Percentiles rank a stretch among this genome's conserved stretches.
Conservation (phyloP, 768 basidiomycete species). For the Amanita jacksonii region DNA sequence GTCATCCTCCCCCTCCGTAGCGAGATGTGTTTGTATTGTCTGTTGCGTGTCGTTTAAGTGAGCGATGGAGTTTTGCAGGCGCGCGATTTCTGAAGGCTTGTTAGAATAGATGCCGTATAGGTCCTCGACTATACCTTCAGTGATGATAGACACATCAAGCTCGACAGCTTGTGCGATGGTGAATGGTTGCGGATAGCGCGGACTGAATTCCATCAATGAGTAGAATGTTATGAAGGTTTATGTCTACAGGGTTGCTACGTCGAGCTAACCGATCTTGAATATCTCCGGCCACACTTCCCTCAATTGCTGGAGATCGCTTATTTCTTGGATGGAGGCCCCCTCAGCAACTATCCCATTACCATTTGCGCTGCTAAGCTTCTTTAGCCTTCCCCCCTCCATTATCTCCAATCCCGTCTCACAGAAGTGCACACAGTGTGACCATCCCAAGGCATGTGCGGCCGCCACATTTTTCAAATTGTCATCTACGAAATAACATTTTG, state of each 20-base stretch:
- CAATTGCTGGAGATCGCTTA: slow-evolving; percentile 56
- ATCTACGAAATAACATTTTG: slow-evolving; percentile 72
- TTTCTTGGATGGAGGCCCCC: slow-evolving; percentile 37
- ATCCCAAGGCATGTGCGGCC: slow-evolving; percentile 54
- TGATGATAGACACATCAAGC: slow-evolving; percentile 58
- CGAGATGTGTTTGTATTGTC: slow-evolving; percentile 39
- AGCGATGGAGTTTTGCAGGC: slow-evolving; percentile 61
- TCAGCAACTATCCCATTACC: slow-evolving; percentile 19
- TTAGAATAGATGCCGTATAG: slow-evolving; percentile 1
- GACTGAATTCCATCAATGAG: slow-evolving; percentile 40
- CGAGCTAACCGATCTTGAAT: slow-evolving; percentile 32
- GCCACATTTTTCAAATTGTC: slow-evolving; percentile 65
- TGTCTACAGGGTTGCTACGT: slow-evolving; percentile 8
- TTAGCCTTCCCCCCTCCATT: slow-evolving; percentile 53
- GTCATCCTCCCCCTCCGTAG: slow-evolving; percentile 18
- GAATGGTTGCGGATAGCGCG: slow-evolving; percentile 69
- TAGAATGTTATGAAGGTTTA: not conserved
- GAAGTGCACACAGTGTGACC: slow-evolving; percentile 71
- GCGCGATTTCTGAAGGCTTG: slow-evolving; percentile 55
- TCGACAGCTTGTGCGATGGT: slow-evolving; percentile 52
- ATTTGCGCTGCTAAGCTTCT: slow-evolving; percentile 33
- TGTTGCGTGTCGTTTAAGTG: slow-evolving; percentile 57
- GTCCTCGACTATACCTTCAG: slow-evolving; percentile 44
- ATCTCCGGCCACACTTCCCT: slow-evolving; percentile 67
- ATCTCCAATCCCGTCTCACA: slow-evolving; percentile 56